Base-by-base conservation (phyloP, 1,139 yeast species). In the Hemisphaericaspora xylanilytica region DNA sequence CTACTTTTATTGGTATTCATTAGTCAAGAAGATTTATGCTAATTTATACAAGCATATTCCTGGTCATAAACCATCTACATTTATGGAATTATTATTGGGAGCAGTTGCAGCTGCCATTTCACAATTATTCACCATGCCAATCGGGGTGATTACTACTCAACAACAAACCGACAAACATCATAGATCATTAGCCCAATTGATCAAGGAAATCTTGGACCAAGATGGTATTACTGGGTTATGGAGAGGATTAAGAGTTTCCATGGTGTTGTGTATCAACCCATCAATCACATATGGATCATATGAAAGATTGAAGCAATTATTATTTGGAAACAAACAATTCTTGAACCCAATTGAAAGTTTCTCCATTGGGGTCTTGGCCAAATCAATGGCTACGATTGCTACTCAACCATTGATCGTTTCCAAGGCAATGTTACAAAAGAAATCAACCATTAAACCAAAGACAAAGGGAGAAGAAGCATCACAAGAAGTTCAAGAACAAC, bases 371-470 rank as follows among this genome's bases (percentile, higher is more conserved):
- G 88, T 89, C 13, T 49, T 85, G 38, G 85, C 95, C 43, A 88
- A 87, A 65, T 77, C 87, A 42, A 63, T 86, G 61, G 95, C 96
- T 5, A 87, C 96, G 0, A 35, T 86, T 11, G 75, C 79, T 3
- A 87, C 96, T 0, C 95, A 86, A 61, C 96, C 96, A 2, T 69
- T 88, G 60, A 87, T 87, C 56, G 86, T 86, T 4, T 81, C 95
- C 13, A 86, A 87, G 65, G 90, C 84, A 12, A 78, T 85, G 75
- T 75, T 85, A 47, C 95, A 85, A 59, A 80, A 81, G 59, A 67
- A 67, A 48, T 44, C 52, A 5, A 5, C 21, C 5, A 5, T 26
- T 11, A 36, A 40, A 14, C 25, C 39, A 4, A 40, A 40, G 20
- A 37, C 26, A 15, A 47, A 42, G 11, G 54, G 44, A 3, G 50